These are phyloP conservation scores for Phytophthora tubulina DNA, from an alignment of 352 stramenopile species.

Conservation along the genomic window DNA sequence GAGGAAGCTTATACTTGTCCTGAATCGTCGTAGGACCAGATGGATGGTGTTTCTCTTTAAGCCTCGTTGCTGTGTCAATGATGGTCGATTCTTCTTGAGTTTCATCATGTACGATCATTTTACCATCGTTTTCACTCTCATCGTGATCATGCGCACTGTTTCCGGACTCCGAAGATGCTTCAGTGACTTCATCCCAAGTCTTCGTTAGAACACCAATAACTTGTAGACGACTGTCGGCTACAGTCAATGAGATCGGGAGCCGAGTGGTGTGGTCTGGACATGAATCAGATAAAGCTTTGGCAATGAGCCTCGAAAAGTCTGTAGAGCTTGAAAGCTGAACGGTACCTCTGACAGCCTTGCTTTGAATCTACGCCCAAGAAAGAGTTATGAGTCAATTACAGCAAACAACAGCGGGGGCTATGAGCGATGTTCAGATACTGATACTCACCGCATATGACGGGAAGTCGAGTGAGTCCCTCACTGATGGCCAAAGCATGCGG, in stretches of 20 bases:
- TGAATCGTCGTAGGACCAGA: conserved; percentile 48
- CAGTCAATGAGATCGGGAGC: conserved; percentile 24
- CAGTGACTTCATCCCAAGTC: neutral
- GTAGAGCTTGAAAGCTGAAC: conserved; percentile 15
- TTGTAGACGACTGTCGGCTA: conserved; percentile 32
- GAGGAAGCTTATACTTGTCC: conserved; percentile 54
- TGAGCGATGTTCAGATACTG: neutral
- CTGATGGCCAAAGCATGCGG: conserved; percentile 46
- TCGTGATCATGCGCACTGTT: neutral
- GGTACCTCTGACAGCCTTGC: conserved; percentile 5
- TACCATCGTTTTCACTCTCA: neutral
- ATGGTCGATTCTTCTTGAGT: neutral
- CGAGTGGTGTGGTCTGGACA: conserved; percentile 11
- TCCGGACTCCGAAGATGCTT: conserved; percentile 2
- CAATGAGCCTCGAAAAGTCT: conserved; percentile 19
- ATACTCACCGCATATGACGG: conserved; percentile 35
- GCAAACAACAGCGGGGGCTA: neutral
- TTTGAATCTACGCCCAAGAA: conserved; percentile 15
- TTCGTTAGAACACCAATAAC: conserved; percentile 24
- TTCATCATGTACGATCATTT: neutral
- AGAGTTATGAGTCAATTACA: neutral
- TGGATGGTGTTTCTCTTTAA: neutral
- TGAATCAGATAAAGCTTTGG: conserved; percentile 11
- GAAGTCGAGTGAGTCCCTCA: conserved; percentile 55
- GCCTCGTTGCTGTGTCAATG: neutral